Conservation (phyloP, 2,329 filamentous ascomycete genomes). For the Colletotrichum salicis region DNA sequence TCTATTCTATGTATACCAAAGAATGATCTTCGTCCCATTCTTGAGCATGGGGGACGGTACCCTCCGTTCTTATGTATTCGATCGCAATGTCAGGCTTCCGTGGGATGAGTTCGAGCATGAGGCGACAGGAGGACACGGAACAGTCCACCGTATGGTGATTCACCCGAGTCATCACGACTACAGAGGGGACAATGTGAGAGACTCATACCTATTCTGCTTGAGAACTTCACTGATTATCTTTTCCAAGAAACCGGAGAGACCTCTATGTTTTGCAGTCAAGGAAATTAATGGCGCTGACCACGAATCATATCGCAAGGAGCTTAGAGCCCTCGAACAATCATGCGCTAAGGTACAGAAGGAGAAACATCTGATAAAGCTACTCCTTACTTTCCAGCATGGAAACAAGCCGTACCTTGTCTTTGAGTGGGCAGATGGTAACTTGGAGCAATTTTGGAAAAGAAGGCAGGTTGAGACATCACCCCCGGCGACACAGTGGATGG, state of each 20-base stretch:
- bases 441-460: constrained; percentile 25
- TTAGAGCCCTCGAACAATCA: constrained; percentile 2
- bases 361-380: constrained; percentile 30
- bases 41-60: not conserved
- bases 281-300: constrained; percentile 1
- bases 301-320: constrained; percentile 12
- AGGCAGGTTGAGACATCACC: not conserved
- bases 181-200: not conserved
- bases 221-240: not conserved
- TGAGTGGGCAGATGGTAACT: constrained; percentile 36
- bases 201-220: not conserved
- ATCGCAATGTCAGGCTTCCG: constrained; percentile 4
- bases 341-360: constrained; percentile 9
- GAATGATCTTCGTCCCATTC: constrained; percentile 12
- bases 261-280: constrained; percentile 25
- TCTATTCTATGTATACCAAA: constrained; percentile 21
- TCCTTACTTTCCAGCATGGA: constrained; percentile 30
- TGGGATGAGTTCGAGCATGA: not conserved
- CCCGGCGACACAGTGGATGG: constrained; percentile 1
- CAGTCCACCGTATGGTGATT: constrained; percentile 1
- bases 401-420: constrained; percentile 31
- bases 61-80: not conserved
- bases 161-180: constrained; percentile 6
- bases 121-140: constrained; percentile 2
- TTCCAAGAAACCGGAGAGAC: not conserved